phyloP scores from a whole-genome alignment of 2,329 filamentous ascomycete species.

The Tolypocladium ovalisporum region DNA sequence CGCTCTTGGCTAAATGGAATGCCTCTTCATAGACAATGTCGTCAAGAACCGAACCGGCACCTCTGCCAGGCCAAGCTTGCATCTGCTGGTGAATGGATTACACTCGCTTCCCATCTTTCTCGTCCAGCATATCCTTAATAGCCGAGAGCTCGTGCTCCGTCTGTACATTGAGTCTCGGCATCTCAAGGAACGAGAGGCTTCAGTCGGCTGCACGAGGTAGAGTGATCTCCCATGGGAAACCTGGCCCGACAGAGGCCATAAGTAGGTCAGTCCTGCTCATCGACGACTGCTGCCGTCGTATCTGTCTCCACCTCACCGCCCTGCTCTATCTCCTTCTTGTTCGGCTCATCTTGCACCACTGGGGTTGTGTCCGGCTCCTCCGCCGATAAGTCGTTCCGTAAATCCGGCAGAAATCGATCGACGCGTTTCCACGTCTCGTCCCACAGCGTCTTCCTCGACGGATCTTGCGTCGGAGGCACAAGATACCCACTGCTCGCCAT shows the following conservation, averaged over 20 bases:
- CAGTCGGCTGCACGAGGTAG: background rate
- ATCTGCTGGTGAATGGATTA: background rate
- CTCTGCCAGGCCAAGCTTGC: background rate
- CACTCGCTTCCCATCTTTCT: background rate
- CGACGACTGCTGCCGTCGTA: background rate
- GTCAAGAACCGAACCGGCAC: background rate
- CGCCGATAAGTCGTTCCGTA: conserved; percentile 44
- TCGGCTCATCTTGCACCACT: conserved; percentile 2
- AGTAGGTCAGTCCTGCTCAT: background rate
- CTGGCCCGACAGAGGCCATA: background rate
- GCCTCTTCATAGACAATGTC: background rate
- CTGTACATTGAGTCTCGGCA: background rate
- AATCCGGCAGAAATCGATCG: conserved; percentile 52
- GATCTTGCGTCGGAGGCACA: conserved; percentile 52
- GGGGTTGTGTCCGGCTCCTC: conserved; percentile 24
- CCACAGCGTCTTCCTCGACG: conserved; percentile 46
- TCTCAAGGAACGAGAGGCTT: background rate
- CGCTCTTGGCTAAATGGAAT: background rate
- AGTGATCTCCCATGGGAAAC: too few relatives aligned
- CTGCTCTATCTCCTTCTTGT: background rate
- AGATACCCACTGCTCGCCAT: conserved; percentile 87
- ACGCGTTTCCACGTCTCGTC: conserved; percentile 55
- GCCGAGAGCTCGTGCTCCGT: background rate
- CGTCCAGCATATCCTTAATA: background rate
- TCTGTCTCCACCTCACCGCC: background rate